Evolutionary conservation across 305 asterid genomes (phyloP), one percentile per base, ranked within the genome.

Genomic region (Euphrasia arctica): DNA sequence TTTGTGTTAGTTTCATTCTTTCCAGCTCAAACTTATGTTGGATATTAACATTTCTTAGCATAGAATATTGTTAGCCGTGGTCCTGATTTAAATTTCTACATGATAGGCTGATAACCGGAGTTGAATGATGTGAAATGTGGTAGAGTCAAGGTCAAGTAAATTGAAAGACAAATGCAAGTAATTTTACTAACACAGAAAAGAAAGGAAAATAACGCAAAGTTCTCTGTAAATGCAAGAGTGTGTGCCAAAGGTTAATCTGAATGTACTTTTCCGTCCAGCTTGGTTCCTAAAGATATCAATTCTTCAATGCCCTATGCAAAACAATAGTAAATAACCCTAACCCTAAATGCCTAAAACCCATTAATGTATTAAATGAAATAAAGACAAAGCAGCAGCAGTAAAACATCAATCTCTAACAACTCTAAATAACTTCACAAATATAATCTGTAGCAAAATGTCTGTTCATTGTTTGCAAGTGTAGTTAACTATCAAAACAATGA

Each of bases 1-100:
- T 71, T 41, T 56, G 56, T 59, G 74, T 14, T 52, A 36, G 25
- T 62, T 68, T 25, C 39, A 10, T 58, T 61, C 41, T 60, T 54
- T 14, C 58, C 65, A 12, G 28, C 66, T 32, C 18, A 63, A 28
- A 45, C 55, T 49, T 2, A 41, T 50, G 11, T 32, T 14, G 25
- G 18, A 9, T 13, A 9, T 42, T 14, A 57, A 12, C 25, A 31
- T 4, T 11, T 39, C 1, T 25, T 43, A 42, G 12, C 42, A 22
- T 47, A 31, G 27, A 47, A 32, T 32, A 28, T 13, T 4, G 55
- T 49, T 8, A 39, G 2, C 45, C 6, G 11, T 39, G 45, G 45
- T 8, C 45, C 11, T 39, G 45, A 39, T 39, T 11, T 39, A 39
- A 9, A 8, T 39, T 39, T 8, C 45, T 39, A 3, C 45, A 10